Evolutionary conservation across 495 filamentous ascomycete genomes (phyloP), one percentile per base, ranked within the genome.

Genomic region (Lasiosphaeris hirsuta): DNA sequence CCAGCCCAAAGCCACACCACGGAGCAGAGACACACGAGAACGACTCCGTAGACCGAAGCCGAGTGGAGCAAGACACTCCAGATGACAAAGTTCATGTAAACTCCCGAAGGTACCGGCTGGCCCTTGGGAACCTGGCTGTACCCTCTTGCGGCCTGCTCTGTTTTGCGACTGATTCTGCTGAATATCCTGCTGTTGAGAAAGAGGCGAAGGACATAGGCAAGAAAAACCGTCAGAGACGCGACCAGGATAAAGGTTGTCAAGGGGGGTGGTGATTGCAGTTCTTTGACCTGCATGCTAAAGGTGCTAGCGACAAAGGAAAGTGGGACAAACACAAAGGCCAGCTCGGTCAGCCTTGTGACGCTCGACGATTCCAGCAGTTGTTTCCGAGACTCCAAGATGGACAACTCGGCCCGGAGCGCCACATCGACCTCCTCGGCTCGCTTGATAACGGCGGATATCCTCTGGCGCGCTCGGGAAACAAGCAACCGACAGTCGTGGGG

Each of bases 251-350:
- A 49, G 7, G 30, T 49, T 35, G 17, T 33, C 23, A 49, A 13
- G 17, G 46, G 46, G 11, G 46, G 46, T 11, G 18, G 10, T 2
- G 10, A 13, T 13, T 49, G 10, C 10, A 49, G 30, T 30, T 49
- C 46, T 30, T 35, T 7, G 15, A 49, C 46, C 46, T 49, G 46
- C 46, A 49, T 49, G 46, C 46, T 49, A 30, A 49, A 49, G 10
- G 23, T 49, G 46, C 46, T 49, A 11, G 46, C 46, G 15, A 49
- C 46, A 13, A 49, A 49, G 15, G 46, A 33, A 19, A 49, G 46
- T 4, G 46, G 46, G 7, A 49, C 30, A 13, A 49, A 49, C 2
- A 30, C 9, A 30, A 49, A 49, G 8, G 46, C 46, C 46, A 49
- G 15, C 11, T 30, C 23, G 10, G 46, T 49, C 4, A 49, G 46